Evolutionary conservation across 2,329 filamentous ascomycete genomes (phyloP).

Genomic region (Neofusicoccum umdonicola): DNA sequence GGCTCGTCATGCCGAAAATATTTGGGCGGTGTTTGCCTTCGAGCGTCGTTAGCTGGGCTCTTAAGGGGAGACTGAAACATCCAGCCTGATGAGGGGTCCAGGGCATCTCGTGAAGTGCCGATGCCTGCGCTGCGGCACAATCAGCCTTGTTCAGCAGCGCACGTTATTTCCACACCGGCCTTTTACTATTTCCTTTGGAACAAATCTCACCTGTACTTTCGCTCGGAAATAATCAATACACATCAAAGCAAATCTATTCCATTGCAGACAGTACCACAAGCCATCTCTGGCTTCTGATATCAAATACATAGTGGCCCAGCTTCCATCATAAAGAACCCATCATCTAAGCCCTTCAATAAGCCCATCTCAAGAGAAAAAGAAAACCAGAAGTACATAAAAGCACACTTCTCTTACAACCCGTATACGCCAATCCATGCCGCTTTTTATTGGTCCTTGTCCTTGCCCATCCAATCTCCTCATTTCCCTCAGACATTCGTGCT

Average conservation of each 20-base stretch:
- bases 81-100: too few relatives aligned
- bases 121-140: too few relatives aligned
- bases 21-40: too few relatives aligned
- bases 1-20: too few relatives aligned
- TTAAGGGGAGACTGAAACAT: too few relatives aligned
- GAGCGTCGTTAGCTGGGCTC: too few relatives aligned
- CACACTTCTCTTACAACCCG: background rate
- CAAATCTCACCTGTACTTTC: too few relatives aligned
- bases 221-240: too few relatives aligned
- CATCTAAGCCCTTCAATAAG: background rate
- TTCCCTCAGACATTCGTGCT: conserved; percentile 28
- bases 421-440: conserved; percentile 11
- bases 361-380: background rate
- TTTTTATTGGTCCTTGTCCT: background rate
- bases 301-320: background rate
- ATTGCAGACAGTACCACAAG: background rate
- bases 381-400: background rate
- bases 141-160: too few relatives aligned
- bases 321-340: background rate
- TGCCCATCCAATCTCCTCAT: background rate
- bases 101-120: too few relatives aligned
- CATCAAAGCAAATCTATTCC: background rate
- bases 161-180: too few relatives aligned
- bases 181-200: too few relatives aligned
- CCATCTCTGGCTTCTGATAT: background rate